Evolutionary conservation across 2,329 filamentous ascomycete species (phyloP).

Genomic region (Didymella pomorum): DNA sequence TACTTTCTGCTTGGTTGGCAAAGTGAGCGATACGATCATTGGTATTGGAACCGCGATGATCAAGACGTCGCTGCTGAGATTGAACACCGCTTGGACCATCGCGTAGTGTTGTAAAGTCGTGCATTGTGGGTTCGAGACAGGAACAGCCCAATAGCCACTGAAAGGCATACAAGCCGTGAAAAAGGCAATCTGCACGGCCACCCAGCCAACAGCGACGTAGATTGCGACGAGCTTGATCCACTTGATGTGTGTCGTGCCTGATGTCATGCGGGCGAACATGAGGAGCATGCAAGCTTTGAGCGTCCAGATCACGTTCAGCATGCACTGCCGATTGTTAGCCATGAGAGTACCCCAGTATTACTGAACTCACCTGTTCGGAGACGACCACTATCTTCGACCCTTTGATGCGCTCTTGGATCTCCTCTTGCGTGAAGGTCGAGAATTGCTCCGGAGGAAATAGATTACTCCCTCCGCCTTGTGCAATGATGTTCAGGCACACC

Average conservation of each 20-base stretch:
- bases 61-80: constrained; percentile 67
- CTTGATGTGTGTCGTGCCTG: constrained; percentile 54
- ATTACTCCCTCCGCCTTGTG: constrained; percentile 54
- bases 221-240: constrained; percentile 58
- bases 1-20: constrained; percentile 62
- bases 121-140: constrained; percentile 63
- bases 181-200: constrained; percentile 64
- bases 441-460: constrained; percentile 51
- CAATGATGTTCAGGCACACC: constrained; percentile 54
- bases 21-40: constrained; percentile 59
- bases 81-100: constrained; percentile 66
- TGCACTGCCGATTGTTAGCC: constrained; percentile 62
- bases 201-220: constrained; percentile 59
- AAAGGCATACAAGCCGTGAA: constrained; percentile 64
- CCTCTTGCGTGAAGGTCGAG: constrained; percentile 45
- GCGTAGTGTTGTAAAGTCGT: constrained; percentile 65
- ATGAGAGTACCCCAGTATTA: not conserved
- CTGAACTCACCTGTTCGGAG: constrained; percentile 52
- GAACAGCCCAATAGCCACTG: constrained; percentile 65
- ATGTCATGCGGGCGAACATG: constrained; percentile 65
- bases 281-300: constrained; percentile 66
- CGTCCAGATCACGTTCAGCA: constrained; percentile 66
- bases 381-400: constrained; percentile 57
- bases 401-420: constrained; percentile 54
- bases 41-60: constrained; percentile 68